Conservation (phyloP, 2,329 filamentous ascomycete species). For the Eurotiales sp. region DNA sequence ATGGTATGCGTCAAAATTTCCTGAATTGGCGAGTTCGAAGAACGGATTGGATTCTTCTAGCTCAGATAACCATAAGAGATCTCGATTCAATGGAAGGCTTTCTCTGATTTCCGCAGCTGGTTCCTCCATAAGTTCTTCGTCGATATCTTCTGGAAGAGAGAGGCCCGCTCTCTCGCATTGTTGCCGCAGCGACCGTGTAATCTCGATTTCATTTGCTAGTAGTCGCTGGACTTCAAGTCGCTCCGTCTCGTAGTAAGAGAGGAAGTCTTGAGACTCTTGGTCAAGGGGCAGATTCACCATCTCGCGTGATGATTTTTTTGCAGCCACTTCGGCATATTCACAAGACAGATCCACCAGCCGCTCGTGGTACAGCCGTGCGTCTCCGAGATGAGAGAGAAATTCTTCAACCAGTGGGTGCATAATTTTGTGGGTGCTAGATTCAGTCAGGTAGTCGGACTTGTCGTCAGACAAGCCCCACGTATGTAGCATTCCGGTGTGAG, state of each 20-base stretch:
- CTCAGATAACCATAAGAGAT: conserved; percentile 20
- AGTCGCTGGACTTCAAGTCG: conserved; percentile 20
- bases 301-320: conserved; percentile 17
- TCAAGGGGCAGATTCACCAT: conserved; percentile 19
- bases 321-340: conserved; percentile 16
- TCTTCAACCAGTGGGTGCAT: conserved; percentile 17
- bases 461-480: neutral
- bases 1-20: conserved; percentile 16
- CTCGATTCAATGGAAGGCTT: conserved; percentile 2
- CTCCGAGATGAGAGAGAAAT: conserved; percentile 22
- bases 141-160: neutral
- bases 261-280: conserved; percentile 21
- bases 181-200: conserved; percentile 17
- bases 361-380: conserved; percentile 23
- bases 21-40: conserved; percentile 17
- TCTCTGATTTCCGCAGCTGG: neutral
- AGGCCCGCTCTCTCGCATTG: conserved; percentile 17
- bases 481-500: neutral
- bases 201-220: conserved; percentile 18
- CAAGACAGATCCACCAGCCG: conserved; percentile 20
- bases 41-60: conserved; percentile 19
- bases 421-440: neutral
- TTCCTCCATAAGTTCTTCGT: neutral
- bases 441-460: neutral
- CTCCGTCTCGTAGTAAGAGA: conserved; percentile 22